Percentiles rank a stretch among this genome's conserved stretches.
Conservation (phyloP, 257 asterid genomes). For the Buddleja alternifolia region DNA sequence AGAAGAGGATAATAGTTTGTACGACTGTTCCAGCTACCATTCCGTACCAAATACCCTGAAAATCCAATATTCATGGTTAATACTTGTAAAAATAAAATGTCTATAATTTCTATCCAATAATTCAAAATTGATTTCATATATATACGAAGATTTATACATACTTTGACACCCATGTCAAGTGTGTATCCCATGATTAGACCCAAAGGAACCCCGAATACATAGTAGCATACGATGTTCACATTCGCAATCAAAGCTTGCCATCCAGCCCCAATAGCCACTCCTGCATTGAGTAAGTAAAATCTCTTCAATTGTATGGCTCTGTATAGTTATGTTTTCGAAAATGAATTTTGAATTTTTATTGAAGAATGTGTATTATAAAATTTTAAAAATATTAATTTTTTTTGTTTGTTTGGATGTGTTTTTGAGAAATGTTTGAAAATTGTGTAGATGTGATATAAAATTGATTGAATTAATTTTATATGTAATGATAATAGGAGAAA, state of each 20-base stretch:
- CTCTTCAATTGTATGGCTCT: too few species aligned
- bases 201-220: conserved; percentile 50
- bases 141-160: conserved; percentile 25
- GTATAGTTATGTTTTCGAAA: too few species aligned
- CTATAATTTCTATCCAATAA: not conserved
- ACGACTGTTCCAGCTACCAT: conserved; percentile 53
- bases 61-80: not conserved
- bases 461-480: too few species aligned
- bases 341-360: too few species aligned
- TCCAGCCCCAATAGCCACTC: conserved; percentile 71
- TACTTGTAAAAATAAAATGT: not conserved
- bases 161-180: conserved; percentile 51
- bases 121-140: not conserved
- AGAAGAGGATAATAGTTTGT: conserved; percentile 47
- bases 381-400: too few species aligned
- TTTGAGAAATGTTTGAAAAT: too few species aligned
- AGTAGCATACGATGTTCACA: conserved; percentile 54
- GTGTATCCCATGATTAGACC: conserved; percentile 47
- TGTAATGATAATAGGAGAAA: too few species aligned
- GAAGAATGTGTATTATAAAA: too few species aligned
- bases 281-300: conserved; percentile 19
- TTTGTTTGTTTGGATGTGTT: too few species aligned
- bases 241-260: conserved; percentile 62
- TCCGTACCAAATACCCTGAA: conserved; percentile 67
- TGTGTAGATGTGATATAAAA: too few species aligned